A percentile compares a stretch with the other conserved stretches of the same genome.
Evolutionary conservation across 129 eudicot genomes (phyloP).

Genomic region (Tagetes patula): DNA sequence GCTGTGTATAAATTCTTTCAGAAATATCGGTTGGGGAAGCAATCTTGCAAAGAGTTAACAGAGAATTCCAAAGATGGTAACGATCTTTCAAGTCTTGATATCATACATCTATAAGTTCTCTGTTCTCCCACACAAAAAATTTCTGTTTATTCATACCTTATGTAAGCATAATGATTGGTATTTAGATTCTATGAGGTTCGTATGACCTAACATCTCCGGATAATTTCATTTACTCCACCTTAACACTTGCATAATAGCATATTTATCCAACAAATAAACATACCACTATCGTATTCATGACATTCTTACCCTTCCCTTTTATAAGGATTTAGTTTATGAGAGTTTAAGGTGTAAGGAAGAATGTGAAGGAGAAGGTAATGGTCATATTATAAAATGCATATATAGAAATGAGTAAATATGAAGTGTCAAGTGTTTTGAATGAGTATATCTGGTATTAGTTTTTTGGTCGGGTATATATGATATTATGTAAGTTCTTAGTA

Average conservation of each 20-base stretch:
- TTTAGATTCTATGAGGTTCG: not conserved
- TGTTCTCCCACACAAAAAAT: not conserved
- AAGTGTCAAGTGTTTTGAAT: not conserved
- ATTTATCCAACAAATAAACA: not conserved
- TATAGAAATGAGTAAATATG: not conserved
- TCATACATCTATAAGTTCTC: not conserved
- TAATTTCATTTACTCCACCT: not conserved
- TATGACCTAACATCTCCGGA: not conserved
- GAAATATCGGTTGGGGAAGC: slow-evolving; percentile 86
- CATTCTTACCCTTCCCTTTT: not conserved
- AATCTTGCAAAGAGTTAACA: slow-evolving; percentile 70
- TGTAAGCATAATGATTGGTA: not conserved
- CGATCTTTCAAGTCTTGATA: not conserved
- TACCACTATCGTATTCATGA: not conserved
- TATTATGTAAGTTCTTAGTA: no score
- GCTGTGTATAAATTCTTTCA: slow-evolving; percentile 31
- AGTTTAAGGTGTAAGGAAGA: not conserved
- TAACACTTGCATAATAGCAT: not conserved
- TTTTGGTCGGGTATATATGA: no score
- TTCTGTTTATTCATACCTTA: slow-evolving; percentile 3
- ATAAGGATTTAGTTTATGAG: not conserved
- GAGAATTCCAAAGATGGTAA: slow-evolving; percentile 89
- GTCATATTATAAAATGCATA: not conserved
- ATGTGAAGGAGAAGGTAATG: not conserved
- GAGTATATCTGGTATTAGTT: not conserved